Base-by-base conservation (phyloP, 2,329 filamentous ascomycete species). In the Cephalotrichum gorgonifer region DNA sequence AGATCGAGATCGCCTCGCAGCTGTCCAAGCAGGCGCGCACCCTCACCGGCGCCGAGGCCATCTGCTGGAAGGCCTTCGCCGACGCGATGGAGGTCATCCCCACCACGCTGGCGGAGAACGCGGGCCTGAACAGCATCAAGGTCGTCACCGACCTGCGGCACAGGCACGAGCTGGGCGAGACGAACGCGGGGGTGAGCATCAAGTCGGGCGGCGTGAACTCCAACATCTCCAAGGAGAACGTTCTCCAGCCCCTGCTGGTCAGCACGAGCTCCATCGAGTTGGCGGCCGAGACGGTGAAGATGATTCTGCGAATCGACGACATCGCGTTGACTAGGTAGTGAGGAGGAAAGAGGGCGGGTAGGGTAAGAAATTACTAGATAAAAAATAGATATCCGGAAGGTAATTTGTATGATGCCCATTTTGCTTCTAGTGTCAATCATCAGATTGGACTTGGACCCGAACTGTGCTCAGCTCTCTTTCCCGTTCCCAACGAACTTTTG, bases 21-120 rank as follows among this genome's bases (percentile, higher is more conserved):
- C 79, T 98, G 30, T 81, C 85, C 50, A 85, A 87, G 68, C 85
- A 87, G 62, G 81, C 91, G 8, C 86, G 90, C 56, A 82, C 84
- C 59, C 75, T 96, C 52, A 83, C 84, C 1, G 94, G 94, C 52
- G 96, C 93, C 5, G 93, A 98, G 67, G 83, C 89, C 35, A 96
- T 97, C 62, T 98, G 93, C 79, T 98, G 88, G 88, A 97, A 96
- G 73, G 91, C 91, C 1, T 98, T 98, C 62, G 93, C 94, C 2
- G 91, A 98, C 55, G 93, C 93, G 7, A 85, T 98, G 73, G 93
- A 98, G 71, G 88, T 98, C 39, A 87, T 98, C 49, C 93, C 94
- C 14, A 96, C 91, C 30, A 98, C 93, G 1, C 75, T 98, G 57
- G 94, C 93, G 1, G 93, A 98, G 72, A 98, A 98, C 60, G 93